Evolutionary conservation across 163 green algal species (phyloP).

Genomic region (Coccomyxa subellipsoidea): DNA sequence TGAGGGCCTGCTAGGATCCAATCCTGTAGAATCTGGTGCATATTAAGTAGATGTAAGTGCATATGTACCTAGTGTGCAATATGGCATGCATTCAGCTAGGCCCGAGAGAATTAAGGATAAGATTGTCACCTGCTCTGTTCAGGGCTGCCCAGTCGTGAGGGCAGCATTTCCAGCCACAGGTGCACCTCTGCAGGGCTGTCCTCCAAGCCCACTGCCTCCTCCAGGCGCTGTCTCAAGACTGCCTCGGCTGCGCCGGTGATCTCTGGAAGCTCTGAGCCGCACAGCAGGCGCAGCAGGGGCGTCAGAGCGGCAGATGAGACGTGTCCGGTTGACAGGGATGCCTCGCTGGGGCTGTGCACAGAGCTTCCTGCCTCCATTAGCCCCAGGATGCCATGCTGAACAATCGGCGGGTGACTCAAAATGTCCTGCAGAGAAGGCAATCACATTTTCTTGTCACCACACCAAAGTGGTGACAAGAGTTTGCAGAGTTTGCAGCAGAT

Average conservation of each 20-base stretch:
- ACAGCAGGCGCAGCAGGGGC: slow-evolving; percentile 22
- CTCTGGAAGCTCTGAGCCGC: background rate
- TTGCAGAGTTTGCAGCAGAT: no score
- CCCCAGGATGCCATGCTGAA: background rate
- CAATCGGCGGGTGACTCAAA: background rate
- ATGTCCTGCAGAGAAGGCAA: slow-evolving; percentile 28
- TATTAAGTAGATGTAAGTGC: no score
- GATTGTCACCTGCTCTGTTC: background rate
- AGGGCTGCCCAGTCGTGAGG: background rate
- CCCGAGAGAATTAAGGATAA: no score
- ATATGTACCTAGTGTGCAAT: no score
- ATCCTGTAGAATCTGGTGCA: no score
- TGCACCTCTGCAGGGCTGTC: slow-evolving; percentile 22
- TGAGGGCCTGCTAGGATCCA: no score
- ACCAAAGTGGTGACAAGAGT: no score
- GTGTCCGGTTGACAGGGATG: background rate
- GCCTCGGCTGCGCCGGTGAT: slow-evolving; percentile 4
- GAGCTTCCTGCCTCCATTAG: background rate
- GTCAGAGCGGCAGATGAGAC: slow-evolving; percentile 8
- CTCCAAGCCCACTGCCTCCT: slow-evolving; percentile 17
- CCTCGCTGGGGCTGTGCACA: background rate
- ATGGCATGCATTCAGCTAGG: no score
- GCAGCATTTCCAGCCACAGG: slow-evolving; percentile 34
- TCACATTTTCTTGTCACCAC: no score
- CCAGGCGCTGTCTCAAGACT: slow-evolving; percentile 14